Percentiles rank a stretch among this genome's conserved stretches.
These are phyloP conservation scores for Bipolaris gigantea DNA, from an alignment of 2,329 filamentous ascomycete genomes.

Conservation along the genomic window DNA sequence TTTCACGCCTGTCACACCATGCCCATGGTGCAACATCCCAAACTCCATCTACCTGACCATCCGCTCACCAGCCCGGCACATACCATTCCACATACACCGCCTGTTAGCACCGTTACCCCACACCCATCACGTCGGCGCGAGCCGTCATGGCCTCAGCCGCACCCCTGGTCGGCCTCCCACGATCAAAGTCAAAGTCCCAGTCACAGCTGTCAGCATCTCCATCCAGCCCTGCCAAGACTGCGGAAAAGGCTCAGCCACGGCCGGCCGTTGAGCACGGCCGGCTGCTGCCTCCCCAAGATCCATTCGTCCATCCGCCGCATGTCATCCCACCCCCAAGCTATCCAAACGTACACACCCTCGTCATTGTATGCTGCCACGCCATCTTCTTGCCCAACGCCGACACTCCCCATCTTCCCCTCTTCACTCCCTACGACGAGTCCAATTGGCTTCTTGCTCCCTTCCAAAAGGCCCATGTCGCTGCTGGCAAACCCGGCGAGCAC, in stretches of 20 bases:
- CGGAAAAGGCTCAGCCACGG: slow-evolving; percentile 7
- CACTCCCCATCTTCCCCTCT: slow-evolving; percentile 28
- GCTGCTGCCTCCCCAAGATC: slow-evolving; percentile 13
- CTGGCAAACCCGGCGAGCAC: slow-evolving; percentile 65
- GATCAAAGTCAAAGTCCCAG: slow-evolving; percentile 26
- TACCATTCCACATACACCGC: not conserved
- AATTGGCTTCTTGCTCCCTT: slow-evolving; percentile 72
- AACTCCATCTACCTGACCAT: not conserved
- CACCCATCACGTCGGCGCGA: slow-evolving; percentile 8
- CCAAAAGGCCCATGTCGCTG: slow-evolving; percentile 54
- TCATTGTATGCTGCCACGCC: slow-evolving; percentile 83
- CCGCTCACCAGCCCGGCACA: not conserved
- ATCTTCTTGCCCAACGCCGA: slow-evolving; percentile 60
- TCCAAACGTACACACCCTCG: slow-evolving; percentile 54
- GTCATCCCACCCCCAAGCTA: slow-evolving; percentile 32
- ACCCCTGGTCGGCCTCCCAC: slow-evolving; percentile 33
- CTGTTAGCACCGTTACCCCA: slow-evolving; percentile 12
- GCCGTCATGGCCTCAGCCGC: slow-evolving; percentile 37
- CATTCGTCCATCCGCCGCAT: slow-evolving; percentile 36
- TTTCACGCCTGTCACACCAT: not conserved
- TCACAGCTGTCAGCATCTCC: slow-evolving; percentile 12
- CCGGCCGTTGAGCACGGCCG: slow-evolving; percentile 3
- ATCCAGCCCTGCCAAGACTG: slow-evolving; percentile 9
- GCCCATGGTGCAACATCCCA: not conserved
- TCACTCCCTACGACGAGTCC: slow-evolving; percentile 40